Evolutionary conservation across 2,329 filamentous ascomycete species (phyloP), one percentile per base, ranked within the genome.

Genomic region (Penicillium thymicola): DNA sequence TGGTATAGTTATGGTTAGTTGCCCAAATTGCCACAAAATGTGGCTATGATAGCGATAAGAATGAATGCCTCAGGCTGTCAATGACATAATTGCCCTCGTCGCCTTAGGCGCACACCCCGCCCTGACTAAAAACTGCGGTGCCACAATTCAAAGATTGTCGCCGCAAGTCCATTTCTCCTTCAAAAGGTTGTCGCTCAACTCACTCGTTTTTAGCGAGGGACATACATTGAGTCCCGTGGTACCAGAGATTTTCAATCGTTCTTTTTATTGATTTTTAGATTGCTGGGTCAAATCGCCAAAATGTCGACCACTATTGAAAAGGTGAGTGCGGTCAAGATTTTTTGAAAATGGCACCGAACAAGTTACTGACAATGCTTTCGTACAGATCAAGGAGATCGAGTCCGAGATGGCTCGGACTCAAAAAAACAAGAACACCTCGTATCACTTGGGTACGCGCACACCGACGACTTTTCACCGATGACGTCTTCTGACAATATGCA

Each of bases 241-340:
- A 25, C 9, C 10, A 28, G 34, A 18, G 36, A 28, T 11, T 52
- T 8, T 2, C 21, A 42, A 16, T 55, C 38, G 18, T 45, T 30
- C 50, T 38, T 56, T 55, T 41, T 40, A 37, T 47, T 36, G 48
- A 41, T 36, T 59, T 51, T 52, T 54, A 55, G 45, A 54, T 47
- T 50, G 27, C 55, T 58, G 56, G 54, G 56, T 54, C 48, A 49
- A 58, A 54, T 61, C 68, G 73, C 73, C 81, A 89, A 76, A 70
- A 97, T 97, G 94, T 83, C 93, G 83, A 97, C 93, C 59, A 97
- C 93, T 41, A 92, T 97, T 75, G 93, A 97, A 70, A 97, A 97
- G 89, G 91, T 90, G 73, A 87, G 90, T 89, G 72, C 66, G 83
- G 70, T 48, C 51, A 43, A 42, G 28, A 56, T 57, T 55, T 54